Evolutionary conservation across 192 early-diverging fungal genomes (phyloP).

Genomic region (Chytriomyces sp.): DNA sequence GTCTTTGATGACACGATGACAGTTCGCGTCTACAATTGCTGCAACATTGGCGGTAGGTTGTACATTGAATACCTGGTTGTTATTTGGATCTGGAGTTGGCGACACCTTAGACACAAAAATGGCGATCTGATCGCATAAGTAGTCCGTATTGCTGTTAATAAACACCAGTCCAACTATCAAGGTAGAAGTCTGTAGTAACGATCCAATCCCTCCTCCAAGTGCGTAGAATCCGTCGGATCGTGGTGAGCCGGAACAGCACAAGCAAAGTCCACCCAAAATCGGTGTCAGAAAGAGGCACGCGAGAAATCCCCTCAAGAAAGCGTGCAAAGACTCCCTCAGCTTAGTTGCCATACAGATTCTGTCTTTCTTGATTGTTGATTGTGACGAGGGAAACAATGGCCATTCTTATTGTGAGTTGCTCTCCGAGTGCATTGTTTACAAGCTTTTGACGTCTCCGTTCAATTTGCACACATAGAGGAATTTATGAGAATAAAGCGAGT

Average conservation of each 20-base stretch:
- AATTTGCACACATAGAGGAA: too few species aligned
- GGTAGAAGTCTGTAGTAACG: background rate
- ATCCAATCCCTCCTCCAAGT: background rate
- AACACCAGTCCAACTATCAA: background rate
- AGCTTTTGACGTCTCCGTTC: too few species aligned
- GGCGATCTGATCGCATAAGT: background rate
- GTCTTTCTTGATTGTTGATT: too few species aligned
- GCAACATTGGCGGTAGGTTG: background rate
- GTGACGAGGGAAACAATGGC: too few species aligned
- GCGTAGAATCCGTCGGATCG: background rate
- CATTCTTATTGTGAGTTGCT: too few species aligned
- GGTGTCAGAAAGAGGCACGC: background rate
- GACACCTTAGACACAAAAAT: background rate
- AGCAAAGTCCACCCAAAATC: background rate
- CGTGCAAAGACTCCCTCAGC: background rate
- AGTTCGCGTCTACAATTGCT: background rate
- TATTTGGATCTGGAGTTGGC: background rate
- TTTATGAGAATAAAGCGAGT: too few species aligned
- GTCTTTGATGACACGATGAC: background rate
- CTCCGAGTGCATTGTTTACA: too few species aligned
- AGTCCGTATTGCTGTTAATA: background rate
- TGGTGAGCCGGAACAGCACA: background rate
- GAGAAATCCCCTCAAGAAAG: background rate
- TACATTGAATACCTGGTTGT: too few species aligned
- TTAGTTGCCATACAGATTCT: background rate